These are phyloP conservation scores for Boletus subcaerulescens DNA, from an alignment of 768 basidiomycete genomes.

Conservation along the genomic window DNA sequence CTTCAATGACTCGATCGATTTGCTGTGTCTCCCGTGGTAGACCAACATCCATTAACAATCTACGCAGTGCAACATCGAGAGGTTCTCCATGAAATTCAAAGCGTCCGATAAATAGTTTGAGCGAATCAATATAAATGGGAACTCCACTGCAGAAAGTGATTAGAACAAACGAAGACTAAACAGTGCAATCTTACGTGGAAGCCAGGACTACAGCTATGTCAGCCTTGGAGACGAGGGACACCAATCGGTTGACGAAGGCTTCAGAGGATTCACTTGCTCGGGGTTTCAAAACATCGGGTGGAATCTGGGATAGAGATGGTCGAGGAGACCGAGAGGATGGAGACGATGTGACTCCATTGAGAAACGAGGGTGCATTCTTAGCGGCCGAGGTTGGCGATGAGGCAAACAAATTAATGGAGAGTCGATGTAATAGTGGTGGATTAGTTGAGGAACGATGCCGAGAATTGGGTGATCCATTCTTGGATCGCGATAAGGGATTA, in stretches of 20 bases:
- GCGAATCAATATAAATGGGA: constrained; percentile 61
- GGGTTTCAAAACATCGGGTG: constrained; percentile 50
- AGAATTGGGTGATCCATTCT: constrained; percentile 35
- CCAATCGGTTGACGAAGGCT: constrained; percentile 63
- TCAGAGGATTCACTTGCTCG: constrained; percentile 65
- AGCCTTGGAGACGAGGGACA: constrained; percentile 62
- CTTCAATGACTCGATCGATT: constrained; percentile 96
- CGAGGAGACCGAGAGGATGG: constrained; percentile 41
- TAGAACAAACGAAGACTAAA: constrained; percentile 2
- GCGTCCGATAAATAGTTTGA: constrained; percentile 65
- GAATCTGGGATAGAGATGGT: constrained; percentile 41
- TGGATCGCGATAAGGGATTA: constrained; percentile 11
- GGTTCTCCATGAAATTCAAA: constrained; percentile 82
- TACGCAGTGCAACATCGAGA: constrained; percentile 87
- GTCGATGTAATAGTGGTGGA: constrained; percentile 65
- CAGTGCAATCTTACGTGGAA: constrained; percentile 54
- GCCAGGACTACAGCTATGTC: constrained; percentile 83
- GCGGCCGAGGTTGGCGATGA: constrained; percentile 38
- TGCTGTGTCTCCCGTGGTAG: constrained; percentile 97
- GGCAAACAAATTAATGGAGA: constrained; percentile 65
- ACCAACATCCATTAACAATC: constrained; percentile 85
- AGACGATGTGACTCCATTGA: constrained; percentile 17
- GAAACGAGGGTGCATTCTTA: constrained; percentile 11
- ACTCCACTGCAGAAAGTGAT: constrained; percentile 53
- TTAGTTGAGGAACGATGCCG: constrained; percentile 56